Base-by-base conservation (phyloP, 805 yeast genomes). In the Zygosaccharomyces bailii region DNA sequence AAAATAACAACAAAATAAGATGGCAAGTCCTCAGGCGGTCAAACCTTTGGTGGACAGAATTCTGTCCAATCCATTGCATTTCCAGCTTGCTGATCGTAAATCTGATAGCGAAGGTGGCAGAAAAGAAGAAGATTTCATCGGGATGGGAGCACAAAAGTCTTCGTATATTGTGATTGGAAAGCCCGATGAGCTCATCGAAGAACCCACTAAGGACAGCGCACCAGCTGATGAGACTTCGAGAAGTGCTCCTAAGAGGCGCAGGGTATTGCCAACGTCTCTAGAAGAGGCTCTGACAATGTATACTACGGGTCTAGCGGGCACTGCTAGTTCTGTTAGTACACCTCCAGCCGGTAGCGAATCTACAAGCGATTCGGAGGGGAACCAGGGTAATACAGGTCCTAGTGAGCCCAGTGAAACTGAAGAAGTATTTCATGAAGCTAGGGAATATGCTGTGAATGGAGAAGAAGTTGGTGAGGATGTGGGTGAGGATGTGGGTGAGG, bases 11-110 rank as follows among this genome's bases (percentile, higher is more conserved):
- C 31, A 27, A 27, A 27, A 27, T 4, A 27, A n/a, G 10, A 60
- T 59, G 63, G 53, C 59, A 17, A 54, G 59, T 11, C 63, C 55
- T 37, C 63, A 61, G 25, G 51, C 61, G 20, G 45, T 63, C 32
- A 60, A 61, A 39, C 86, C 86, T n/a, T 60, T 80, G 35, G 76
- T 81, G 47, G 86, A 80, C 54, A 70, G 84, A 54, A 71, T 82
- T 44, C 68, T 82, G 32, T 65, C 80, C 21, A 76, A 77, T 45
- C 89, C 88, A 7, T 60, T 83, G 41, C 71, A 70, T 21, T 87
- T 86, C 63, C 79, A 75, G 43, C 70, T 79, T 3, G 55, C 56
- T 5, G 29, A 48, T 18, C 37, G 33, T 14, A 48, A 37, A 24
- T 34, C 34, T 11, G 39, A 34, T 7, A 35, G 34, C 37, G 10